These are phyloP conservation scores for Apiospora saccharicola DNA, from an alignment of 2,329 filamentous ascomycete species.

Conservation along the genomic window DNA sequence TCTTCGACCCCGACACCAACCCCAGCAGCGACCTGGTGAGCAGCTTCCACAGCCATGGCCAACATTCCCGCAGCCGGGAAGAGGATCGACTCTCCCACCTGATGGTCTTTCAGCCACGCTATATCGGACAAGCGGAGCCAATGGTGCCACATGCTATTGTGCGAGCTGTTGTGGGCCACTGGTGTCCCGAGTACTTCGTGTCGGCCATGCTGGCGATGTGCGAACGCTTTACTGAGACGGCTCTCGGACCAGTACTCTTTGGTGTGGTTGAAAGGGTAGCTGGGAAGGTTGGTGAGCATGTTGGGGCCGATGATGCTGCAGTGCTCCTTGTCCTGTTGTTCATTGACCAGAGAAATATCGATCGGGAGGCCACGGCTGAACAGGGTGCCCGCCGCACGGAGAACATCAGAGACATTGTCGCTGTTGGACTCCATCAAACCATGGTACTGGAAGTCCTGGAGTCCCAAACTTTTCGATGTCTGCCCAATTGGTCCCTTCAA, in stretches of 20 bases:
- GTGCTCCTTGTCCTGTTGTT: too few relatives aligned
- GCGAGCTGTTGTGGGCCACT: neutral
- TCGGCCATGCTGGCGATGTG: neutral
- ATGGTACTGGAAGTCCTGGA: too few relatives aligned
- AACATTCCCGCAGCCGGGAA: conserved; percentile 2
- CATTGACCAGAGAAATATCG: too few relatives aligned
- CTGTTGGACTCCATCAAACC: too few relatives aligned
- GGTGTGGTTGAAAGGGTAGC: conserved; percentile 27
- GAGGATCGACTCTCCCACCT: neutral
- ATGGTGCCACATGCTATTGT: neutral
- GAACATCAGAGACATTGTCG: too few relatives aligned
- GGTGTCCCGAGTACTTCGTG: conserved; percentile 25
- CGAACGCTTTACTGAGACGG: conserved; percentile 21
- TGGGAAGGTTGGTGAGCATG: conserved; percentile 22
- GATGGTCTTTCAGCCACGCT: neutral
- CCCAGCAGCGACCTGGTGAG: neutral
- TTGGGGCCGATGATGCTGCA: too few relatives aligned
- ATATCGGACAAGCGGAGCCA: neutral
- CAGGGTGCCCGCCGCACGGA: too few relatives aligned
- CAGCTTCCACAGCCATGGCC: neutral
- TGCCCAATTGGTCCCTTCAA: too few relatives aligned
- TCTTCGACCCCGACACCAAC: neutral
- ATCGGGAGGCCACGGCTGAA: too few relatives aligned
- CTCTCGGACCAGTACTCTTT: conserved; percentile 27
- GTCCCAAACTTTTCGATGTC: too few relatives aligned